Conservation (phyloP, 495 filamentous ascomycete species). For the Talaromyces proteolyticus region DNA sequence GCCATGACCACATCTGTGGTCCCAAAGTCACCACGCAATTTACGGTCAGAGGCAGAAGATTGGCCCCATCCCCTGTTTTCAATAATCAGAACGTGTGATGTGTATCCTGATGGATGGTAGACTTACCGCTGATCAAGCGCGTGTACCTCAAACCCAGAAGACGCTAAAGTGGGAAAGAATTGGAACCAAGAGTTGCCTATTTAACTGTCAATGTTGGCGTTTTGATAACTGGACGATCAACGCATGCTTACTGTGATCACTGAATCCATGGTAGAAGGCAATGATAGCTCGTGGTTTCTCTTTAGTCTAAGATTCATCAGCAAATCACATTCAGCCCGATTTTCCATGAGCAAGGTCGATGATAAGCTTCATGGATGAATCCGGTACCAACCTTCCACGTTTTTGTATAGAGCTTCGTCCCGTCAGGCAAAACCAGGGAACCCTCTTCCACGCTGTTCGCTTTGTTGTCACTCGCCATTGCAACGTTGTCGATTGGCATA, state of each 20-base stretch:
- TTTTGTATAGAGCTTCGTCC: conserved; percentile 68
- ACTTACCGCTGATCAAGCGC: conserved; percentile 69
- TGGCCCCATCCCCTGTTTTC: conserved; percentile 48
- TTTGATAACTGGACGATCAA: no score
- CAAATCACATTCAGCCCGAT: background rate
- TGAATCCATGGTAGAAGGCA: conserved; percentile 81
- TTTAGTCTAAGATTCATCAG: conserved; percentile 26
- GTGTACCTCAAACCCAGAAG: conserved; percentile 65
- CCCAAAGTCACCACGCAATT: conserved; percentile 63
- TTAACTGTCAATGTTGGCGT: no score
- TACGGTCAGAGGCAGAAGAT: conserved; percentile 26
- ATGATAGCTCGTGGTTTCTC: conserved; percentile 56
- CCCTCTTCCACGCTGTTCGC: conserved; percentile 25
- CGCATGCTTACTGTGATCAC: conserved; percentile 58
- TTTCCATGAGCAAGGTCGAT: background rate
- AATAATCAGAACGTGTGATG: conserved; percentile 11
- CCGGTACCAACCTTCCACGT: conserved; percentile 66
- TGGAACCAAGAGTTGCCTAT: conserved; percentile 59
- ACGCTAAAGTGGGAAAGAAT: conserved; percentile 63
- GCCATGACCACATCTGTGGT: conserved; percentile 62
- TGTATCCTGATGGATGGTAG: conserved; percentile 30
- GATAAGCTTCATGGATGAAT: conserved; percentile 8
- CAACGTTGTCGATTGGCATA: background rate
- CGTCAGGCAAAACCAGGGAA: conserved; percentile 37
- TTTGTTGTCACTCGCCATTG: background rate